Base-by-base conservation (phyloP, 495 filamentous ascomycete genomes). In the Podospora pseudopauciseta region DNA sequence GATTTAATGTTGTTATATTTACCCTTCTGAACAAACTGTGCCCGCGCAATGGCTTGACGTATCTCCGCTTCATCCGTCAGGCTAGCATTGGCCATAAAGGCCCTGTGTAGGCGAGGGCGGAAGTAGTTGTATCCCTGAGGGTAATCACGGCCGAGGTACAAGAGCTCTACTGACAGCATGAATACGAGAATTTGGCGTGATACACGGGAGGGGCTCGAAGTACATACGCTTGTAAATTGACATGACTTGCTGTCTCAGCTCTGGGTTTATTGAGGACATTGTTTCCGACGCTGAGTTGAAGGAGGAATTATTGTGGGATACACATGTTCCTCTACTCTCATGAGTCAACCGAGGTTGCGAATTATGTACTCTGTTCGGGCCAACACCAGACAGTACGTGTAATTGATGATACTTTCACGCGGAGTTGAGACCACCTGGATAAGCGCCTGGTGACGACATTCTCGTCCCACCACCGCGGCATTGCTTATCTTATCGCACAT, bases 21-120 rank as follows among this genome's bases (percentile, higher is more conserved):
- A 93, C 92, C 92, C 84, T 94, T 97, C 78, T 92, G 94, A 4
- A 97, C 91, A 78, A 91, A 98, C 69, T 96, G 87, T 1, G 93
- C 95, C 72, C 86, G 81, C 44, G 85, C 84, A 67, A 99, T 91
- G 0, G 87, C 92, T 70, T 89, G 82, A 60, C 82, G 82, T 54
- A 99, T 97, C 70, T 92, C 79, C 7, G 84, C 87, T 53, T 92
- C 88, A 75, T 96, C 89, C 18, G 81, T 82, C 18, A 97, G 72
- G 68, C 84, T 76, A 1, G 88, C 85, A 60, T 96, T 91, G 58
- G 86, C 86, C 68, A 86, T 83, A 78, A 99, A 98, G 3, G 95
- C 95, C 59, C 86, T 85, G 79, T 97, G 94, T 15, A 97, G 82
- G 23, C 93, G 86, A 18, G 86, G 84, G 18, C 89, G 84, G 79